A percentile compares a stretch with the other conserved stretches of the same genome.
Evolutionary conservation across 306 rosid genomes (phyloP).

Genomic region (Prunus kanzakura): DNA sequence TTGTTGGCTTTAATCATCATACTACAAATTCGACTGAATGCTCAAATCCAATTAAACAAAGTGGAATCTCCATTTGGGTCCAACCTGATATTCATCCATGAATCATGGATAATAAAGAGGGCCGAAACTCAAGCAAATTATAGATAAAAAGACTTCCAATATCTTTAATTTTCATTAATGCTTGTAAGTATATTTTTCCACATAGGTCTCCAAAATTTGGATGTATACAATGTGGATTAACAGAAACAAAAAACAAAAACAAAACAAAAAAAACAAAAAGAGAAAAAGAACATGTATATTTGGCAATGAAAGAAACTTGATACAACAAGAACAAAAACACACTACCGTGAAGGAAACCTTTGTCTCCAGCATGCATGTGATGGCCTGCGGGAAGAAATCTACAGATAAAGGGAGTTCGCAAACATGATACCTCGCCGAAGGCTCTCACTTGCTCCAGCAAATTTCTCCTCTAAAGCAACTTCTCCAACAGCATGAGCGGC

Average conservation of each 20-base stretch:
- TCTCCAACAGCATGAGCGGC: conserved; percentile 97
- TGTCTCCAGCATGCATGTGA: neutral
- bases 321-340: conserved; percentile 2
- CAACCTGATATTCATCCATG: no score
- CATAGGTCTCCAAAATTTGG: neutral
- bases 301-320: neutral
- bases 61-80: neutral
- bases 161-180: neutral
- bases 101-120: neutral
- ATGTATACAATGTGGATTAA: conserved; percentile 14
- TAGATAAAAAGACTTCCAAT: neutral
- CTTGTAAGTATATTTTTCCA: neutral
- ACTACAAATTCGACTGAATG: neutral
- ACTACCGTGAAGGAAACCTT: neutral
- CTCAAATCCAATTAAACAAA: neutral
- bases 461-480: conserved; percentile 71
- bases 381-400: conserved; percentile 32
- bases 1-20: no score
- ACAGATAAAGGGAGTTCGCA: conserved; percentile 90
- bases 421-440: conserved; percentile 96
- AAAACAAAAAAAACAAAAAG: no score
- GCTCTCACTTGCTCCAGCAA: conserved; percentile 85
- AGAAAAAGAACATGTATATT: neutral
- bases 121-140: no score
- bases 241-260: neutral